These are phyloP conservation scores for Penicillium brasilianum DNA, from an alignment of 2,329 filamentous ascomycete genomes.

Conservation along the genomic window DNA sequence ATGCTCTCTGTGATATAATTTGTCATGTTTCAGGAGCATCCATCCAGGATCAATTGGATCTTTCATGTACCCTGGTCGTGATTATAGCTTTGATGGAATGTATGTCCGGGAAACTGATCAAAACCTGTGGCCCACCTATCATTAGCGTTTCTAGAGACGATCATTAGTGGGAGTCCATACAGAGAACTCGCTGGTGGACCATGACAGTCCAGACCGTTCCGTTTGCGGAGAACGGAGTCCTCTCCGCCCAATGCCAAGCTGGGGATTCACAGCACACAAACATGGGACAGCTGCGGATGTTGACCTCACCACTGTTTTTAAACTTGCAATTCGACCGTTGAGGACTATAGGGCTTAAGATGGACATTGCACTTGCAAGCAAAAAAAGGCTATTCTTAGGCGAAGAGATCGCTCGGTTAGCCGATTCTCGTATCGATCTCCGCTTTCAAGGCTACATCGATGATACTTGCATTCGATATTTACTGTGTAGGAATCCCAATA, in stretches of 20 bases:
- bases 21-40: background rate
- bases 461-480: conserved; percentile 17
- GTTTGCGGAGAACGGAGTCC: conserved; percentile 16
- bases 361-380: background rate
- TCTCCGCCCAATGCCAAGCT: conserved; percentile 9
- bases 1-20: background rate
- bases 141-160: background rate
- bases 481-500: background rate
- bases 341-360: background rate
- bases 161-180: conserved; percentile 13
- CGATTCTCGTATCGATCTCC: background rate
- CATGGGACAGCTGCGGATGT: conserved; percentile 6
- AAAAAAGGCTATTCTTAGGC: conserved; percentile 5
- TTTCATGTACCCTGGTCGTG: conserved; percentile 1
- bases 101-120: conserved; percentile 7
- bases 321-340: background rate
- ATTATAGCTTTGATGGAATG: background rate
- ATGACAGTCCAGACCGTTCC: conserved; percentile 7
- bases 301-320: conserved; percentile 18
- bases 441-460: conserved; percentile 16
- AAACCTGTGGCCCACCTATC: background rate
- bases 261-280: conserved; percentile 1
- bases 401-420: background rate
- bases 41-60: background rate
- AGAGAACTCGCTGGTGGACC: conserved; percentile 1